These are phyloP conservation scores for Penicillium occitanis DNA, from an alignment of 2,329 filamentous ascomycete genomes.

Conservation along the genomic window DNA sequence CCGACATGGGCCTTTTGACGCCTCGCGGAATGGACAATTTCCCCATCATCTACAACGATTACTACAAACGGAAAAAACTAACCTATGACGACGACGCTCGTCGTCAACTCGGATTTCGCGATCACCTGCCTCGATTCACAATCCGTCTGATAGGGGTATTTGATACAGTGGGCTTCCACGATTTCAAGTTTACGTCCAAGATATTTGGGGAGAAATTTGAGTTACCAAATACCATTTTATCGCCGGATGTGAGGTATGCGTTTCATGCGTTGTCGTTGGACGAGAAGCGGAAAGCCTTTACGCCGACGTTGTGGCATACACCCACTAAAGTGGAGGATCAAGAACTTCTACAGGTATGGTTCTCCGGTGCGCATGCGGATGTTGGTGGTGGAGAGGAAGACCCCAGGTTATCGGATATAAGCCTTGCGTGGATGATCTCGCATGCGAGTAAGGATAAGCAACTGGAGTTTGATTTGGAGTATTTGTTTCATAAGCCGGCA, in stretches of 20 bases:
- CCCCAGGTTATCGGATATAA: slow-evolving; percentile 47
- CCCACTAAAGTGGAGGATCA: slow-evolving; percentile 42
- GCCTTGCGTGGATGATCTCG: slow-evolving; percentile 57
- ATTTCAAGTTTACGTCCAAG: slow-evolving; percentile 22
- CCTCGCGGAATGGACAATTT: slow-evolving; percentile 30
- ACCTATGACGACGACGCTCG: slow-evolving; percentile 15
- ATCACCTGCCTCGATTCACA: slow-evolving; percentile 24
- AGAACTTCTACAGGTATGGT: slow-evolving; percentile 50
- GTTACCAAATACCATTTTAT: slow-evolving; percentile 44
- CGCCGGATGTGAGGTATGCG: slow-evolving; percentile 42
- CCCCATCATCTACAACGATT: slow-evolving; percentile 27
- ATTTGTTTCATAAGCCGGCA: slow-evolving; percentile 25
- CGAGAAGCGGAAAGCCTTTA: slow-evolving; percentile 43
- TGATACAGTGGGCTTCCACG: slow-evolving; percentile 44
- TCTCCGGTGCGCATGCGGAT: slow-evolving; percentile 49
- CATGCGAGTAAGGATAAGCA: slow-evolving; percentile 36
- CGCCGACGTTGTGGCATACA: slow-evolving; percentile 47
- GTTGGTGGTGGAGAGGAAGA: slow-evolving; percentile 49
- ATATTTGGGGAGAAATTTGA: slow-evolving; percentile 27
- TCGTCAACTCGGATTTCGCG: slow-evolving; percentile 23
- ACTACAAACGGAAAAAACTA: slow-evolving; percentile 26
- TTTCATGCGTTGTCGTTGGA: slow-evolving; percentile 49
- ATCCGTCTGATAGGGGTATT: slow-evolving; percentile 49
- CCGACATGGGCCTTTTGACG: slow-evolving; percentile 48
- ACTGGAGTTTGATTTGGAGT: slow-evolving; percentile 26